Percentiles rank a stretch among this genome's conserved stretches.
These are phyloP conservation scores for Diplodia seriata DNA, from an alignment of 2,329 filamentous ascomycete genomes.

Conservation along the genomic window DNA sequence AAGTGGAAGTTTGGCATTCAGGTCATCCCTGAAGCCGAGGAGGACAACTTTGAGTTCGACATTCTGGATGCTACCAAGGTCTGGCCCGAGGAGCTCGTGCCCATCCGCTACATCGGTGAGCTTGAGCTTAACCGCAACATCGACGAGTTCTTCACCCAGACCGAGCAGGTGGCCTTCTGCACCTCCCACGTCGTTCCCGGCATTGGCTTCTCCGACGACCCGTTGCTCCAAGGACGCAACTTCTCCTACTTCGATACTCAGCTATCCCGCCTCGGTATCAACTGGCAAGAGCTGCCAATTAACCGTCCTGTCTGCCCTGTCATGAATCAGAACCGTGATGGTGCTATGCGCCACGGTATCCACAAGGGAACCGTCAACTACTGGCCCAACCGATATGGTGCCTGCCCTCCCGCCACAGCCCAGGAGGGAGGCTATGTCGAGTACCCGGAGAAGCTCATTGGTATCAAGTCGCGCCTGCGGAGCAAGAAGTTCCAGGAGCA, in stretches of 20 bases:
- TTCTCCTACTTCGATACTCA: constrained; percentile 73
- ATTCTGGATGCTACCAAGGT: constrained; percentile 85
- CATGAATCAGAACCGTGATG: constrained; percentile 79
- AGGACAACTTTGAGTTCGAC: constrained; percentile 84
- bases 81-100: constrained; percentile 80
- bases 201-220: constrained; percentile 78
- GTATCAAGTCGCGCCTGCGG: constrained; percentile 72
- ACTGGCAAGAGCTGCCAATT: constrained; percentile 79
- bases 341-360: constrained; percentile 74
- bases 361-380: constrained; percentile 77
- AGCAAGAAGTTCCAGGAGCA: constrained; percentile 81
- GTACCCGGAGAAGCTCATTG: constrained; percentile 68
- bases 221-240: constrained; percentile 76
- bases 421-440: constrained; percentile 73
- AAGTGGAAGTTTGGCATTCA: constrained; percentile 88
- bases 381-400: constrained; percentile 75
- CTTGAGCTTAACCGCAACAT: constrained; percentile 80
- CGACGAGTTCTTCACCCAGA: constrained; percentile 83
- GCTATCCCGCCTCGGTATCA: constrained; percentile 72
- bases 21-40: constrained; percentile 71
- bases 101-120: constrained; percentile 78
- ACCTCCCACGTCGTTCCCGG: constrained; percentile 81
- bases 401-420: constrained; percentile 66
- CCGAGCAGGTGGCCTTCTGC: constrained; percentile 83
- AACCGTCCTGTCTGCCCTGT: constrained; percentile 77